Base-by-base conservation (phyloP, 2,329 filamentous ascomycete species). In the Hymenoscyphus fructigenus region DNA sequence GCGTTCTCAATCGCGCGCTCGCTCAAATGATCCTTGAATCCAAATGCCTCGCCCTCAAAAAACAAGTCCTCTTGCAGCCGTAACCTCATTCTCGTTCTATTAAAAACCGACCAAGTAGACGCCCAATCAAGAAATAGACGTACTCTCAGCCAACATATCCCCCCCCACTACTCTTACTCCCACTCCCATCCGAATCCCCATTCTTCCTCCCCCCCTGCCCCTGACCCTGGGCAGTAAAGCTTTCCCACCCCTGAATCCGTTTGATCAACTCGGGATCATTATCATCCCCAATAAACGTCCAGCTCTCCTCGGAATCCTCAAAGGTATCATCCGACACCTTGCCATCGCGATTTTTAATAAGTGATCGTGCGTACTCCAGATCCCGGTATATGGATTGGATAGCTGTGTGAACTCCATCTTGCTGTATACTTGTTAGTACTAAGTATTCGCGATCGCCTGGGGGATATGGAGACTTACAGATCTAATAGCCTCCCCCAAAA, bases 371-470 rank as follows among this genome's bases (percentile, higher is more conserved):
- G 73, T 97, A 97, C 75, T 98, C 95, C 63, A 98, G 84, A 76
- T 98, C 94, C 53, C 95, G 90, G 76, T 98, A 99, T 64, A 99
- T 91, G 66, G 88, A 91, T 77, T 97, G 91, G 67, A 98, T 95
- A 5, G 94, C 95, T 5, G 84, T 91, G 58, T 90, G 88, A n/a
- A 97, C 93, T 41, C 95, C 95, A 69, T 92, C 88, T 77, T 99
- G 94, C 90, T 96, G 67, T 4, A 65, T 65, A 34, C 1, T 32
- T 32, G 29, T 32, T 32, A 32, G 14, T 73, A 71, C 75, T 80
- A 72, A 77, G 76, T 47, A 63, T 58, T 63, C 50, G 29, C 15
- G 53, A 28, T 10, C 29, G 14, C 28, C 44, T 10, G 20, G 41
- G 20, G 9, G n/a, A 32, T 65, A 41, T 26, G 12, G 41, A 17